A percentile compares a stretch with the other conserved stretches of the same genome.
Conservation (phyloP, 345 rosid species). For the Eucalyptus erythrocorys region DNA sequence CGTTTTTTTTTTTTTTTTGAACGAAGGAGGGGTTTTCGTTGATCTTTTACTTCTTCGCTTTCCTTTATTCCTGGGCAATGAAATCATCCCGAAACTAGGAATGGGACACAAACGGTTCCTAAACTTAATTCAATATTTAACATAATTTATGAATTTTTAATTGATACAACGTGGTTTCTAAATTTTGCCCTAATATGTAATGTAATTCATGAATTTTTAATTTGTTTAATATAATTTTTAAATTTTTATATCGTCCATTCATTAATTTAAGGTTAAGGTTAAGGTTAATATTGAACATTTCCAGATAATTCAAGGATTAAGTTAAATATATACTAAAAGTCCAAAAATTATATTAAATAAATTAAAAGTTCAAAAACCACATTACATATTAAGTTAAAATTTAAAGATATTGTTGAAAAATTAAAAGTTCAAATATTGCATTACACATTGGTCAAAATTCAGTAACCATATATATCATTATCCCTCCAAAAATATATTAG, state of each 20-base stretch:
- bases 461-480: accelerated
- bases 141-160: background rate
- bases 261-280: accelerated
- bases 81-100: too few species aligned
- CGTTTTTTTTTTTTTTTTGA: too few species aligned
- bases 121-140: accelerated
- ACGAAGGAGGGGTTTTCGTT: background rate
- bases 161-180: accelerated
- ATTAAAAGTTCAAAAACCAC: accelerated
- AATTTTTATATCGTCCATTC: accelerated
- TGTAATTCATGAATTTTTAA: accelerated
- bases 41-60: too few species aligned
- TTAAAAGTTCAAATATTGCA: accelerated
- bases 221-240: accelerated
- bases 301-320: accelerated
- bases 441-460: accelerated
- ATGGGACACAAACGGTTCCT: accelerated
- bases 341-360: accelerated
- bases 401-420: accelerated
- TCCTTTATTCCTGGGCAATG: background rate
- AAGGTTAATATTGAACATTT: accelerated
- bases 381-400: accelerated
- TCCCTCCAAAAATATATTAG: too few species aligned
- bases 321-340: accelerated
- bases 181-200: accelerated